Base-by-base conservation (phyloP, 768 basidiomycete species). In the Wakefieldia striispora region DNA sequence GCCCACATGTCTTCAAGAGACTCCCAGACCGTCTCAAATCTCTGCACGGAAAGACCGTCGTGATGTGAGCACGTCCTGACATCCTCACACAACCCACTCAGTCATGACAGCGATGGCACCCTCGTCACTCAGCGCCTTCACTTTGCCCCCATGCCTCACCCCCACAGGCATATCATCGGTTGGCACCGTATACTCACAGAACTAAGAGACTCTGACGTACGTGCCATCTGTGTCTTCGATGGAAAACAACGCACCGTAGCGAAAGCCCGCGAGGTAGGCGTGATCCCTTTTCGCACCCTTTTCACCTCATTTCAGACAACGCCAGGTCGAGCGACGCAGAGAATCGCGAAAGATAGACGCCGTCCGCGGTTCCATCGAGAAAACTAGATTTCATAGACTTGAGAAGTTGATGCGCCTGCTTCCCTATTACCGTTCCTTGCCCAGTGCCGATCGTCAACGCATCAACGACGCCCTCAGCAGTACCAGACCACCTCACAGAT, bases 101-200 rank as follows among this genome's bases (percentile, higher is more conserved):
- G 41, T 16, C 24, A 33, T 46, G 19, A 45, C 58, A 92, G 91
- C 38, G 91, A 93, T 75, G 91, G 84, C 40, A 93, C 90, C 7
- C 83, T 93, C 49, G 77, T 93, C 60, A 93, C 90, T 0, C 88
- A 90, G 61, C 80, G 90, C 20, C 75, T 91, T 39, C 87, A 91
- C 61, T 93, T 84, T 65, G 77, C 83, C 0, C 83, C 76, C 13
- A 68, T 75, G 44, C 81, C 83, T 2, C 82, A 89, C 60, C 72
- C 70, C 0, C 74, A 82, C 56, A 78, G 84, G 26, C 91, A 93
- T 65, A 75, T 92, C 19, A 68, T 88, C 4, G 84, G 88, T 17
- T 93, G 91, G 91, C 86, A 87, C 60, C 76, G 78, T 31, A 74
- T 91, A 29, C 70, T 81, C 6, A 71, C 72, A 39, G 88, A 91